A percentile compares a stretch with the other conserved stretches of the same genome.
Conservation (phyloP, 306 rosid species). For the Pterocarpus santalinus region DNA sequence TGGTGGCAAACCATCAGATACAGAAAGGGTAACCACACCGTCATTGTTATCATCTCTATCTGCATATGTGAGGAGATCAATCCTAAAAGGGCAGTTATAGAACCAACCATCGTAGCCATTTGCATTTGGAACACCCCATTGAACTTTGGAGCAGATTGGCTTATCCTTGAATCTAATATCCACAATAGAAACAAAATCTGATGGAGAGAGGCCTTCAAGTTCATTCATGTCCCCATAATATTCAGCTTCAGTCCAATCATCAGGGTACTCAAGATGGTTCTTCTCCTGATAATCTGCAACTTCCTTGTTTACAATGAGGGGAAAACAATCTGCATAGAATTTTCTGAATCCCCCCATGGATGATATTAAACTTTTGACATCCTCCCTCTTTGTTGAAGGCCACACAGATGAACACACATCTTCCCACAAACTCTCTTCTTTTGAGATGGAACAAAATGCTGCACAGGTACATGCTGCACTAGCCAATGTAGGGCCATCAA, state of each 20-base stretch:
- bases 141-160: slow-evolving; percentile 82
- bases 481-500: slow-evolving; percentile 85
- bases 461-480: slow-evolving; percentile 89
- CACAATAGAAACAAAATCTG: slow-evolving; percentile 83
- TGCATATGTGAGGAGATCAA: slow-evolving; percentile 77
- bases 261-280: slow-evolving; percentile 68
- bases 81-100: slow-evolving; percentile 84
- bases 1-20: slow-evolving; percentile 80
- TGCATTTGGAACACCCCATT: slow-evolving; percentile 89
- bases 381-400: slow-evolving; percentile 91
- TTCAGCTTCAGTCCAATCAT: slow-evolving; percentile 91
- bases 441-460: slow-evolving; percentile 78
- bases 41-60: slow-evolving; percentile 67
- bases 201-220: slow-evolving; percentile 65
- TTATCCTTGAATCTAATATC: slow-evolving; percentile 80
- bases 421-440: slow-evolving; percentile 92
- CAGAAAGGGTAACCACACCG: slow-evolving; percentile 76
- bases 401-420: slow-evolving; percentile 83
- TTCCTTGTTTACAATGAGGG: slow-evolving; percentile 82
- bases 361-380: slow-evolving; percentile 75
- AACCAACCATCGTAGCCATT: slow-evolving; percentile 77
- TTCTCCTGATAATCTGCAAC: slow-evolving; percentile 64
- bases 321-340: slow-evolving; percentile 90
- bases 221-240: slow-evolving; percentile 78
- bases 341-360: slow-evolving; percentile 87